Percentiles rank a stretch among this genome's conserved stretches.
phyloP scores from a whole-genome alignment of 2,329 filamentous ascomycete species.

The Westerdykella aurantiaca region DNA sequence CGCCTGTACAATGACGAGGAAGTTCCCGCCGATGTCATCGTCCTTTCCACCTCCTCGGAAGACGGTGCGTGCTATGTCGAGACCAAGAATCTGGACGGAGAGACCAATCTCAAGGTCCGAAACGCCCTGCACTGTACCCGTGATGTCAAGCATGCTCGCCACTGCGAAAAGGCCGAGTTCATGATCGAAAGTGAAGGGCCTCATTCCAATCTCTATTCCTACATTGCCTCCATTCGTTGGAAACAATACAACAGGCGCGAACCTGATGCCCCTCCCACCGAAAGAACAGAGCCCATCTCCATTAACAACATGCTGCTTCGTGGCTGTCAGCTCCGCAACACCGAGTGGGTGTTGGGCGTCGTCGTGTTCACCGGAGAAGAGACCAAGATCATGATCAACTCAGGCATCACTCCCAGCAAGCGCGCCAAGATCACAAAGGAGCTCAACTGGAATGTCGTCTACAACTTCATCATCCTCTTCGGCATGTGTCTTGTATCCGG shows the following conservation, averaged over 20 bases:
- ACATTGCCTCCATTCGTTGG: constrained; percentile 87
- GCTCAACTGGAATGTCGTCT: constrained; percentile 94
- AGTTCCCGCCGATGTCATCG: constrained; percentile 86
- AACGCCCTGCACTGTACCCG: constrained; percentile 83
- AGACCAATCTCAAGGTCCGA: constrained; percentile 94
- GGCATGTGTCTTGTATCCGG: constrained; percentile 82
- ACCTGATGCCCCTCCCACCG: constrained; percentile 56
- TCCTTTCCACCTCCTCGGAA: constrained; percentile 85
- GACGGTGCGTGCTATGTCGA: constrained; percentile 97
- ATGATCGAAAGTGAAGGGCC: constrained; percentile 83
- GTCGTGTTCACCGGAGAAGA: constrained; percentile 93
- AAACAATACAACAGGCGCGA: constrained; percentile 63
- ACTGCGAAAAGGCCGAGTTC: constrained; percentile 88
- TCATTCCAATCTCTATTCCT: constrained; percentile 91
- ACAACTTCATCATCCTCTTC: constrained; percentile 88
- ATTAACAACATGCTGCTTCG: constrained; percentile 94
- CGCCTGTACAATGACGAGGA: constrained; percentile 95
- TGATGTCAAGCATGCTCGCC: constrained; percentile 76
- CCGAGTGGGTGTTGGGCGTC: constrained; percentile 89
- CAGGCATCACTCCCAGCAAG: constrained; percentile 91
- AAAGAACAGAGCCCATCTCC: constrained; percentile 86
- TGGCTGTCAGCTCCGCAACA: constrained; percentile 90
- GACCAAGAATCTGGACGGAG: constrained; percentile 95
- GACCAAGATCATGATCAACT: constrained; percentile 99
- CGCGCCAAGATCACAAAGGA: constrained; percentile 85